A percentile compares a stretch with the other conserved stretches of the same genome.
Conservation (phyloP, 352 stramenopile genomes). For the Bremia lactucae region DNA sequence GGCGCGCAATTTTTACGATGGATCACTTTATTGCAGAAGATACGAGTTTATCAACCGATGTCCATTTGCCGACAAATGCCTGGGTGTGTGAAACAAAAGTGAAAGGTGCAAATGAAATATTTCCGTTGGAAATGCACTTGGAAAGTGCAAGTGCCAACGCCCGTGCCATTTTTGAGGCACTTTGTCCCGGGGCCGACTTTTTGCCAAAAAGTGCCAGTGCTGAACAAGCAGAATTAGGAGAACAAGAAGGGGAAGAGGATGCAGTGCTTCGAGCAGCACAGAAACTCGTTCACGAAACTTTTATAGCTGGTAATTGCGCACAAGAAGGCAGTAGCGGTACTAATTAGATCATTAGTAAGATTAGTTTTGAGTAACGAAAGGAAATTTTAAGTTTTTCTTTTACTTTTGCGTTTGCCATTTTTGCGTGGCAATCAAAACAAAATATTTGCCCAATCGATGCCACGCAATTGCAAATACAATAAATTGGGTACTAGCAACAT, state of each 20-base stretch:
- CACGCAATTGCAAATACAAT: no score
- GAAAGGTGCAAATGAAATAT: constrained; percentile 3
- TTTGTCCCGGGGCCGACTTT: constrained; percentile 38
- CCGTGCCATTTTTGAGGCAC: constrained; percentile 11
- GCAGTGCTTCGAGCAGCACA: constrained; percentile 49
- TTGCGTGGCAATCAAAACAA: no score
- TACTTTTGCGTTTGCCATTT: no score
- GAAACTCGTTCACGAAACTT: constrained; percentile 10
- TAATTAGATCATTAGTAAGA: no score
- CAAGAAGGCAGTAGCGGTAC: constrained; percentile 8
- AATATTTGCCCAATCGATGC: no score
- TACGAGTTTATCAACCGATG: neutral
- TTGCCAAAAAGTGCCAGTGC: constrained; percentile 13
- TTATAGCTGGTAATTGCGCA: neutral
- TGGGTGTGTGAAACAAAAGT: constrained; percentile 41
- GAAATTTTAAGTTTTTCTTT: no score
- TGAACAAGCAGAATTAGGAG: constrained; percentile 19
- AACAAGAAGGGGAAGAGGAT: constrained; percentile 52
- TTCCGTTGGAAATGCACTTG: constrained; percentile 47
- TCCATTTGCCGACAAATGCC: constrained; percentile 33
- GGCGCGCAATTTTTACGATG: constrained; percentile 54
- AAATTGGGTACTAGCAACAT: no score
- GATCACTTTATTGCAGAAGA: constrained; percentile 26
- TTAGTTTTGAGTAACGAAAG: no score
- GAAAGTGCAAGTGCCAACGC: constrained; percentile 53